Conservation (phyloP, 768 basidiomycete genomes). For the Panaeolus cyanescens region DNA sequence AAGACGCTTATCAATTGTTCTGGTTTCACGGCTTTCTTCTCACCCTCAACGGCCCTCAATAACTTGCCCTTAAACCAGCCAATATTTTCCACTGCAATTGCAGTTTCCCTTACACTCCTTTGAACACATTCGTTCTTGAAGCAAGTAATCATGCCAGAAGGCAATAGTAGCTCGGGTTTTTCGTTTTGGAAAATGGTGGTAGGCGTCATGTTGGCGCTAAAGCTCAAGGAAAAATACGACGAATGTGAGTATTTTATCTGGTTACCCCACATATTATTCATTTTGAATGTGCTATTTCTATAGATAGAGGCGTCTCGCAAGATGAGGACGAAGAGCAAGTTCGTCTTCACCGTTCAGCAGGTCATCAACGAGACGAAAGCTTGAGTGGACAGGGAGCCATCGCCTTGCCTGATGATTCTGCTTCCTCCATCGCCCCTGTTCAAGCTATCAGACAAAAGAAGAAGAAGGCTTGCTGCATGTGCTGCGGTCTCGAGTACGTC, state of each 20-base stretch:
- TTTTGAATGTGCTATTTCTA: not conserved
- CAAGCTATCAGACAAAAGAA: constrained; percentile 29
- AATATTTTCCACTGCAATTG: no score
- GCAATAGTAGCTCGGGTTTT: constrained; percentile 5
- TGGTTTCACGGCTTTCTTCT: no score
- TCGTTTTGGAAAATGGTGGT: constrained; percentile 44
- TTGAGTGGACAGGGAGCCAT: constrained; percentile 25
- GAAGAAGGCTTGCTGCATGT: constrained; percentile 41
- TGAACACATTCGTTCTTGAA: not conserved
- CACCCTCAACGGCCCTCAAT: no score
- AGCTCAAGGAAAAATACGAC: constrained; percentile 42
- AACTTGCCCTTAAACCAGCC: no score
- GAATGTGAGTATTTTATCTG: constrained; percentile 39
- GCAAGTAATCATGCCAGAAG: constrained; percentile 3
- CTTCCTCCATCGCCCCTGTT: constrained; percentile 20
- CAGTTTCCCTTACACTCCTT: not conserved
- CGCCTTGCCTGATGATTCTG: constrained; percentile 24
- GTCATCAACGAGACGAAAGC: constrained; percentile 15
- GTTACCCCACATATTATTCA: not conserved
- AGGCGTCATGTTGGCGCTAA: constrained; percentile 42
- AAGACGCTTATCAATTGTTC: no score
- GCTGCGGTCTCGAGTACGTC: constrained; percentile 49
- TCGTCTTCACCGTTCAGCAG: constrained; percentile 14
- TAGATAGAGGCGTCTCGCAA: constrained; percentile 42
- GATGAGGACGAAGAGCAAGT: constrained; percentile 41